These are phyloP conservation scores for Telfairia occidentalis DNA, from an alignment of 331 rosid species.

Conservation along the genomic window DNA sequence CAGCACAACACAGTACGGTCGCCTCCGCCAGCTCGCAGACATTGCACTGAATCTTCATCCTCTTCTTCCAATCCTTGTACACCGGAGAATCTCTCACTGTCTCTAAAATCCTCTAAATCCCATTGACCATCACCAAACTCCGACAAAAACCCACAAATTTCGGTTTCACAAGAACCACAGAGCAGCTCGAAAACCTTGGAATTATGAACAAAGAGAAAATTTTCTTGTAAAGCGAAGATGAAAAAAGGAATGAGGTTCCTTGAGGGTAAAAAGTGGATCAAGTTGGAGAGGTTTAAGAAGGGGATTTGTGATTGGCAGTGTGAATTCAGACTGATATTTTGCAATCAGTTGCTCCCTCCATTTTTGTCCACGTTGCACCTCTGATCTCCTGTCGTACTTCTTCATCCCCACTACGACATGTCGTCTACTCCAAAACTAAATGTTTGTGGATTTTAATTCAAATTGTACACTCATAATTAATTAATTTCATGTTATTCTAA, in stretches of 20 bases:
- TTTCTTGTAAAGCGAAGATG: neutral
- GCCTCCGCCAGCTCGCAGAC: slow-evolving; percentile 91
- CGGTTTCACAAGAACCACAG: neutral
- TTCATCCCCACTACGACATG: slow-evolving; percentile 3
- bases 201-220: neutral
- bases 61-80: neutral
- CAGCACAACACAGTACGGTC: slow-evolving; percentile 84
- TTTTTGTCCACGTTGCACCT: slow-evolving; percentile 11
- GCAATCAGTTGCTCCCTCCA: neutral
- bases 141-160: neutral
- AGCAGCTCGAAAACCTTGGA: neutral
- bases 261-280: slow-evolving; percentile 10
- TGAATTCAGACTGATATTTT: slow-evolving; percentile 9
- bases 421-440: neutral
- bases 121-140: neutral
- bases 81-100: slow-evolving; percentile 8
- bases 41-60: slow-evolving; percentile 96
- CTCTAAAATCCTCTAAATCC: slow-evolving; percentile 8
- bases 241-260: neutral
- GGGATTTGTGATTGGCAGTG: slow-evolving; percentile 10
- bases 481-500: neutral
- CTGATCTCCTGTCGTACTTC: slow-evolving; percentile 13
- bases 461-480: too few species aligned
- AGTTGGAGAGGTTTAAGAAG: slow-evolving; percentile 13
- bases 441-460: neutral